These are phyloP conservation scores for Aspergillus bertholletiae DNA, from an alignment of 495 filamentous ascomycete genomes.

Conservation along the genomic window DNA sequence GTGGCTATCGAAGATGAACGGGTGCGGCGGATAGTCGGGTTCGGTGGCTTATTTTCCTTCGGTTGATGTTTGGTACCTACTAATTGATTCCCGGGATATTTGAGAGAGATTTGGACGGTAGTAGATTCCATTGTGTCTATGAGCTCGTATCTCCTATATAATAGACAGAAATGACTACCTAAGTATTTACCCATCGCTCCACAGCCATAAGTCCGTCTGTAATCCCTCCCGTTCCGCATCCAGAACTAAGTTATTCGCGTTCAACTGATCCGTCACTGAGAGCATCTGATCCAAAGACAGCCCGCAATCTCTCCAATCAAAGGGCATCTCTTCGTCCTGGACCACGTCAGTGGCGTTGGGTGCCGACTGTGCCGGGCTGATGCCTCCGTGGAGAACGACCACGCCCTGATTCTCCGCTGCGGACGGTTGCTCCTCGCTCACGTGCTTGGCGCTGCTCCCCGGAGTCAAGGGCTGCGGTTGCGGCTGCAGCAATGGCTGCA, in stretches of 20 bases:
- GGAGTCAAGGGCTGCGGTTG: background rate
- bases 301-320: slow-evolving; percentile 20
- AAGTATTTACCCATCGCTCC: slow-evolving; percentile 14
- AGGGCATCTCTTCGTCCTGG: slow-evolving; percentile 11
- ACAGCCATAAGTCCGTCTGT: slow-evolving; percentile 19
- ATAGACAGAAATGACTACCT: no score
- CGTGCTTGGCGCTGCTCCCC: background rate
- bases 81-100: no score
- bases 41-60: no score
- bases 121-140: no score
- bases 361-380: background rate
- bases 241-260: slow-evolving; percentile 11
- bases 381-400: background rate
- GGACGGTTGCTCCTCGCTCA: background rate
- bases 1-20: background rate
- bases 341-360: background rate
- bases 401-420: background rate
- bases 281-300: slow-evolving; percentile 21
- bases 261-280: slow-evolving; percentile 16
- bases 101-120: no score
- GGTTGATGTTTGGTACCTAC: no score
- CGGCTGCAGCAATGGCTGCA: slow-evolving; percentile 9
- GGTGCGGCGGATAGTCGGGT: no score
- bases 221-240: slow-evolving; percentile 14
- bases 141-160: no score